These are phyloP conservation scores for Paraphoma sp. DNA, from an alignment of 2,329 filamentous ascomycete genomes.

Conservation along the genomic window DNA sequence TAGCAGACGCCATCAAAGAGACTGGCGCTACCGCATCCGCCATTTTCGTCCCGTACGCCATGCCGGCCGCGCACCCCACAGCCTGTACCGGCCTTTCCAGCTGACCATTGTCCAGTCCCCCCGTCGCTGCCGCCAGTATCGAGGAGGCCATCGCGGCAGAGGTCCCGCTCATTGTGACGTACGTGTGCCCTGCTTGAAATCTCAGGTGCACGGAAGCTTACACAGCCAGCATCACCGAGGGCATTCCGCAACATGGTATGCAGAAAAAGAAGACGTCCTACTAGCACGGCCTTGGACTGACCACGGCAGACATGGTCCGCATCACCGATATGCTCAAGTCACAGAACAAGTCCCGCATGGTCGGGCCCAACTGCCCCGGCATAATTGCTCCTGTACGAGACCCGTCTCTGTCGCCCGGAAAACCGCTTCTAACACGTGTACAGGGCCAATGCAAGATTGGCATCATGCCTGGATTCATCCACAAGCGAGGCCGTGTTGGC, in stretches of 20 bases:
- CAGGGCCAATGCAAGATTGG: constrained; percentile 98
- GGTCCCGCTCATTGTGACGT: constrained; percentile 92
- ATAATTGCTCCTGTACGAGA: constrained; percentile 77
- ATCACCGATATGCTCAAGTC: constrained; percentile 98
- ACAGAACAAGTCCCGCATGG: constrained; percentile 94
- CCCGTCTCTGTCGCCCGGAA: constrained; percentile 7
- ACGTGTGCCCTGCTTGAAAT: constrained; percentile 28
- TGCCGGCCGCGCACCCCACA: background rate
- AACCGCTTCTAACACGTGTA: background rate
- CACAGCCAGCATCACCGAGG: constrained; percentile 79
- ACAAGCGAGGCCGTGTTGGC: constrained; percentile 98
- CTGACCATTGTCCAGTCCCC: constrained; percentile 65
- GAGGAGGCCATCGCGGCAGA: constrained; percentile 95
- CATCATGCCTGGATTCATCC: constrained; percentile 99
- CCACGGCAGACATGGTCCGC: constrained; percentile 86
- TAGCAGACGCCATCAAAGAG: constrained; percentile 85
- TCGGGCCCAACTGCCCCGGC: constrained; percentile 97
- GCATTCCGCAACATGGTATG: constrained; percentile 94
- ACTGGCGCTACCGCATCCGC: constrained; percentile 90
- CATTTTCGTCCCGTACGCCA: constrained; percentile 88
- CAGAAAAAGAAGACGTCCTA: background rate
- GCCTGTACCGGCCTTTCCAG: background rate
- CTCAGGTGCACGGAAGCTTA: constrained; percentile 30
- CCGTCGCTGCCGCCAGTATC: constrained; percentile 90
- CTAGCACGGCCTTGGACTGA: constrained; percentile 19